Evolutionary conservation across 306 rosid genomes (phyloP).

Genomic region (Rosa persica): DNA sequence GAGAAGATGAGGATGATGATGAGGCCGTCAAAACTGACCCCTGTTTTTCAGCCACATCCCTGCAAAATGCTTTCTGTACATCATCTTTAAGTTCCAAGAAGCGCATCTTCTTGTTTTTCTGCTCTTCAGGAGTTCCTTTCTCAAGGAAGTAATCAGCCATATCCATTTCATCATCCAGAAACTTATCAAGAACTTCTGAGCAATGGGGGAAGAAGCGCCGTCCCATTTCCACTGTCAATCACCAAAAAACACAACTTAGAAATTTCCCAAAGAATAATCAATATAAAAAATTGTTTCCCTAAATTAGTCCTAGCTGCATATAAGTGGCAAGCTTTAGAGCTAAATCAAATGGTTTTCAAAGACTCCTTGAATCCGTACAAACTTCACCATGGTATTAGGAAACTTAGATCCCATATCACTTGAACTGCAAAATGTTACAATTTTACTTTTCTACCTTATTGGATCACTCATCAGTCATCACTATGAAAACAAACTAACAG

Average conservation of each 20-base stretch:
- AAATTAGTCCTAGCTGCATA: slow-evolving; percentile 18
- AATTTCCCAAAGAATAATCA: slow-evolving; percentile 10
- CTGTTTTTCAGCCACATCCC: slow-evolving; percentile 65
- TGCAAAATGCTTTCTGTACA: slow-evolving; percentile 78
- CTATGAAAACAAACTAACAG: not conserved
- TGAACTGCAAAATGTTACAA: not conserved
- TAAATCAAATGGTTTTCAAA: not conserved
- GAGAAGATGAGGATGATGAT: slow-evolving; percentile 55
- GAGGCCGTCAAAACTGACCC: slow-evolving; percentile 48
- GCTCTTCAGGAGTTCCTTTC: slow-evolving; percentile 71
- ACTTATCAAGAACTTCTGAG: slow-evolving; percentile 82
- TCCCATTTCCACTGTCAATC: slow-evolving; percentile 68
- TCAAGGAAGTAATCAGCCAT: slow-evolving; percentile 75
- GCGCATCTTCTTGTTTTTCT: slow-evolving; percentile 59
- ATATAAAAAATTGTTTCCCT: not conserved
- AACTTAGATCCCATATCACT: not conserved
- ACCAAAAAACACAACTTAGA: slow-evolving; percentile 8
- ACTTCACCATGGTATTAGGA: not conserved
- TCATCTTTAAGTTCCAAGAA: slow-evolving; percentile 90
- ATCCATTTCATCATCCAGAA: slow-evolving; percentile 61
- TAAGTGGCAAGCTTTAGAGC: not conserved
- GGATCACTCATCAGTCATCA: not conserved
- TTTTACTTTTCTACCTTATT: not conserved
- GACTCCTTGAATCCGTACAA: not conserved
- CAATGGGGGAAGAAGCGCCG: slow-evolving; percentile 87